Percentiles rank a stretch among this genome's conserved stretches.
phyloP scores from a whole-genome alignment of 2,329 filamentous ascomycete species.

The Ceratocystis colombiana region DNA sequence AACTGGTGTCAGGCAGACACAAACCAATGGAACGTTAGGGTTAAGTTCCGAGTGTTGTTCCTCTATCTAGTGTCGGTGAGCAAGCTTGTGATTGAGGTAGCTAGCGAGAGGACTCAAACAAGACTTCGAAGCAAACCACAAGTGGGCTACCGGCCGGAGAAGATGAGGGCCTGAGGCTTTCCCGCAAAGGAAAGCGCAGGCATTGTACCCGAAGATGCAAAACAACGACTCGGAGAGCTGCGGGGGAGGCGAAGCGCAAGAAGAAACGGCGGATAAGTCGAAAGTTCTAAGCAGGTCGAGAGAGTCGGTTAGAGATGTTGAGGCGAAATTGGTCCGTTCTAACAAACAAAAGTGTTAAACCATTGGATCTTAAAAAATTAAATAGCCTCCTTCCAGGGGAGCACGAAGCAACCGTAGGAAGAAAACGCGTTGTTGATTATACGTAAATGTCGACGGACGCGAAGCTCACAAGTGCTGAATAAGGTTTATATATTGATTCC shows the following conservation, averaged over 20 bases:
- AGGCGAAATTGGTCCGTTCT: neutral
- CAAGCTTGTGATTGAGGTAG: slow-evolving; percentile 28
- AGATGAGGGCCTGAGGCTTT: slow-evolving; percentile 27
- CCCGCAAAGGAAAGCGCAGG: slow-evolving; percentile 9
- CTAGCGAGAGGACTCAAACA: slow-evolving; percentile 37
- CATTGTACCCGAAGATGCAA: slow-evolving; percentile 16
- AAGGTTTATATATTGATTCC: too few relatives aligned
- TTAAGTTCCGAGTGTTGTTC: slow-evolving; percentile 83
- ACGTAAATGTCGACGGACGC: too few relatives aligned
- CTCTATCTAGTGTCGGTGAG: slow-evolving; percentile 34
- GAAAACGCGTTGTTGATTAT: neutral
- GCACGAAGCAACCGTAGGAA: neutral
- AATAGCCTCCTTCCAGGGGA: neutral
- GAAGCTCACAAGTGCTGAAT: neutral
- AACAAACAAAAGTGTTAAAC: neutral
- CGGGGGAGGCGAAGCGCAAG: slow-evolving; percentile 62
- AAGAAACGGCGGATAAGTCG: neutral
- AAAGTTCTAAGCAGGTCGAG: slow-evolving; percentile 17
- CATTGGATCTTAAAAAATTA: neutral
- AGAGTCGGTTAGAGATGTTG: neutral
- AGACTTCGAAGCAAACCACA: slow-evolving; percentile 33
- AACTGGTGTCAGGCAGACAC: slow-evolving; percentile 36
- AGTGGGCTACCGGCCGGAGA: slow-evolving; percentile 39
- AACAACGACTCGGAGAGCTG: slow-evolving; percentile 56
- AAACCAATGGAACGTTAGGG: slow-evolving; percentile 68